phyloP scores from a whole-genome alignment of 164 flowering plant species.

The Aristolochia fimbriata region DNA sequence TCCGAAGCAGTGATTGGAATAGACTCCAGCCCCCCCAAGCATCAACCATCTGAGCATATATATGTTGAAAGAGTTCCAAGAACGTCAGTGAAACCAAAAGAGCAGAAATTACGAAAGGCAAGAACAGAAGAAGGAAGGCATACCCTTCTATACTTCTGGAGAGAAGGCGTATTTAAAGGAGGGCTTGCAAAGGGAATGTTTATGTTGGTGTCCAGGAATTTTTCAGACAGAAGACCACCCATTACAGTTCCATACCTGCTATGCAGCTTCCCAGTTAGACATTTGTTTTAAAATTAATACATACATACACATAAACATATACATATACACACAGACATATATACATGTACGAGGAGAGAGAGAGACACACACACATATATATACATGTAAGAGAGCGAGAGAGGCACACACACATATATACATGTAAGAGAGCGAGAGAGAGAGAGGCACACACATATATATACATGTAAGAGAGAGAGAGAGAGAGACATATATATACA shows the following conservation, averaged over 20 bases:
- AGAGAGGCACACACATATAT: no score
- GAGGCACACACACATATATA: no score
- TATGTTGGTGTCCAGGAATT: conserved; percentile 81
- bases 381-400: no score
- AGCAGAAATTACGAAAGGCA: neutral
- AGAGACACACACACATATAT: no score
- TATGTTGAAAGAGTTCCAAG: conserved; percentile 3
- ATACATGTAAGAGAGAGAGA: no score
- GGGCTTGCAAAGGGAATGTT: conserved; percentile 89
- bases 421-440: no score
- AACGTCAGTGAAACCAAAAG: neutral
- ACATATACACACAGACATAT: no score
- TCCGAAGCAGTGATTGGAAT: conserved; percentile 75
- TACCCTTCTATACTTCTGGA: conserved; percentile 97
- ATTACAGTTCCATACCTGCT: conserved; percentile 97
- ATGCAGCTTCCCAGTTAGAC: neutral
- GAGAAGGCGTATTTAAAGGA: conserved; percentile 88
- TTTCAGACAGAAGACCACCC: conserved; percentile 94
- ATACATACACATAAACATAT: no score
- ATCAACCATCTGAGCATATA: conserved; percentile 71
- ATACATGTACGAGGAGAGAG: no score
- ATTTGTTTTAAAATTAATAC: neutral
- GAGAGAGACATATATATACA: no score
- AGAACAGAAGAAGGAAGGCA: neutral
- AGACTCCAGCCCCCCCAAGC: conserved; percentile 99